Evolutionary conservation across 2,329 filamentous ascomycete genomes (phyloP), one percentile per base, ranked within the genome.

Genomic region (Helotiales sp.): DNA sequence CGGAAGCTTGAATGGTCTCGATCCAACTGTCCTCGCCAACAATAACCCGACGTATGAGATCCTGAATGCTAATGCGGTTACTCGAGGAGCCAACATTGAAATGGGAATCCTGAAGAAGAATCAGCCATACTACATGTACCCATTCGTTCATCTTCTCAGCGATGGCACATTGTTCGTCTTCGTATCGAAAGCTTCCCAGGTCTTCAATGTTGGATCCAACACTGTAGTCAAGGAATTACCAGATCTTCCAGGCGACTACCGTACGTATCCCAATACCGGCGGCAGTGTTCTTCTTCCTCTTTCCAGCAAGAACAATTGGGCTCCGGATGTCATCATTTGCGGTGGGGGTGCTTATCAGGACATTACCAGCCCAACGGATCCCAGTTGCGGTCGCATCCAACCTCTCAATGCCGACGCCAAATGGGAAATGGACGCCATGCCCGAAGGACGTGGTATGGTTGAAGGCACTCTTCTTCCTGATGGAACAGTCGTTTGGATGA

Each of bases 21-120:
- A 87, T 73, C 85, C 85, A 26, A 81, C 80, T 7, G 80, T 83
- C 65, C 76, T 77, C 3, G 78, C 81, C 57, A 89, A 89, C 79
- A 89, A 89, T 79, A 89, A 89, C 73, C 87, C 87, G 2, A 89
- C 86, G 1, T 89, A 87, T 74, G 87, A 89, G 73, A 82, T 88
- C 28, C 78, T 89, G n/a, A 82, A 84, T 65, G 68, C 77, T 30
- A 72, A 81, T 49, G 86, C 84, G 65, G 75, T 81, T 50, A 80
- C 82, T 3, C 76, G 79, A 54, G 85, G 85, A 57, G 74, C 77
- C 20, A 86, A 80, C 72, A 80, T 82, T 50, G 76, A 77, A 8
- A 81, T 88, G 80, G 82, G 84, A 4, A 85, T 89, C 43, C 78
- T 89, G 26, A 79, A 78, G 63, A 82, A 83, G 74, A 87, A 86